phyloP scores from a whole-genome alignment of 345 rosid species.

The Geranium rotundifolium region DNA sequence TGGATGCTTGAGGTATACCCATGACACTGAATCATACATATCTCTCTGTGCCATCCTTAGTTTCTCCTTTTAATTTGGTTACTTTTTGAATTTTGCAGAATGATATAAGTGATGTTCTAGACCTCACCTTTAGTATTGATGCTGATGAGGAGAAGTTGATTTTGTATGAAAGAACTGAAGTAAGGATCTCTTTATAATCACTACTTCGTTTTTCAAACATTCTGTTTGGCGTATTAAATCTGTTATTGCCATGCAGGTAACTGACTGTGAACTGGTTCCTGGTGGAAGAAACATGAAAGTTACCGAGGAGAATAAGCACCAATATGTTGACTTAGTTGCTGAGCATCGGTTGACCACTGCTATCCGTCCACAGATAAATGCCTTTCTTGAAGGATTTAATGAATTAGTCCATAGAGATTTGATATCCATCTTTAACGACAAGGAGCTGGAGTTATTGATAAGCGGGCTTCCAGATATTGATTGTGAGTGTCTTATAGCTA shows the following conservation, averaged over 20 bases:
- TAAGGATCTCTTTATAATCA: conserved; percentile 11
- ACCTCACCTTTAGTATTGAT: conserved; percentile 89
- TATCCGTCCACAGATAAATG: conserved; percentile 93
- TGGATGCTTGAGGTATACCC: conserved; percentile 92
- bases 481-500: conserved; percentile 35
- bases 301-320: conserved; percentile 91
- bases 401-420: conserved; percentile 70
- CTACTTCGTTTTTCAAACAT: neutral
- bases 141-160: conserved; percentile 96
- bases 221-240: neutral
- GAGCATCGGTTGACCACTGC: conserved; percentile 94
- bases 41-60: neutral
- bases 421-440: conserved; percentile 82
- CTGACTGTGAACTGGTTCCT: conserved; percentile 84
- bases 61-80: conserved; percentile 5
- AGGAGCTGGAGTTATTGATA: conserved; percentile 82
- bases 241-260: conserved; percentile 43
- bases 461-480: conserved; percentile 98
- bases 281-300: conserved; percentile 88
- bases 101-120: conserved; percentile 68
- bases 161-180: conserved; percentile 73
- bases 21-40: no score
- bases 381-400: conserved; percentile 77
- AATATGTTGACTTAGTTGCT: conserved; percentile 76
- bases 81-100: conserved; percentile 39